Evolutionary conservation across 1,284 basidiomycete species (phyloP).

Genomic region (Marasmius tenuissimus): DNA sequence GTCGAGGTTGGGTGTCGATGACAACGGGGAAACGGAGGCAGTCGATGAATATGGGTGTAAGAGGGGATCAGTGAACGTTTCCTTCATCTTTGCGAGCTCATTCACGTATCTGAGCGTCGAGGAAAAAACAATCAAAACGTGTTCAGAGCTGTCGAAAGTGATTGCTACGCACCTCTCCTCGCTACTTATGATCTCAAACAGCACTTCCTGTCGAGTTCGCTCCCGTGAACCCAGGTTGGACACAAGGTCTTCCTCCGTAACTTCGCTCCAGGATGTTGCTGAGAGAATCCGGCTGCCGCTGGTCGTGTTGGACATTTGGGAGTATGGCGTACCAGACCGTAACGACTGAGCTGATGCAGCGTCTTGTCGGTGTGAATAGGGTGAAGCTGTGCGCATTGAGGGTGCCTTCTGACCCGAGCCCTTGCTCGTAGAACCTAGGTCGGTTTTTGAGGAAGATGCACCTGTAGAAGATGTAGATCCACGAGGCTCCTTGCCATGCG

Average conservation of each 20-base stretch:
- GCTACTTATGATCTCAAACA: slow-evolving; percentile 97
- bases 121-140: slow-evolving; percentile 14
- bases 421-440: slow-evolving; percentile 34
- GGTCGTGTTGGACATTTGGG: slow-evolving; percentile 64
- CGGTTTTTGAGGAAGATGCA: slow-evolving; percentile 45
- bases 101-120: slow-evolving; percentile 78
- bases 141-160: slow-evolving; percentile 7
- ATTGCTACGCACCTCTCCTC: slow-evolving; percentile 79
- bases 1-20: slow-evolving; percentile 58
- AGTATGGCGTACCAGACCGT: slow-evolving; percentile 78
- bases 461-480: slow-evolving; percentile 58
- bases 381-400: slow-evolving; percentile 65
- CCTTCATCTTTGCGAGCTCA: slow-evolving; percentile 88
- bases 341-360: slow-evolving; percentile 62
- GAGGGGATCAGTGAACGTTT: slow-evolving; percentile 88
- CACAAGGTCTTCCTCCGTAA: slow-evolving; percentile 93
- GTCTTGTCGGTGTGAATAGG: slow-evolving; percentile 57
- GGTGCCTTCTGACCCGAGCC: slow-evolving; percentile 43
- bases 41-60: slow-evolving; percentile 75
- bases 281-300: slow-evolving; percentile 74
- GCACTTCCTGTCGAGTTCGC: slow-evolving; percentile 92
- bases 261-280: slow-evolving; percentile 92
- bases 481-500: slow-evolving; percentile 69
- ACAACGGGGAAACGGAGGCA: slow-evolving; percentile 38
- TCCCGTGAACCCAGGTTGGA: slow-evolving; percentile 91